These are phyloP conservation scores for Colletotrichum somersetense DNA, from an alignment of 2,329 filamentous ascomycete genomes.

Conservation along the genomic window DNA sequence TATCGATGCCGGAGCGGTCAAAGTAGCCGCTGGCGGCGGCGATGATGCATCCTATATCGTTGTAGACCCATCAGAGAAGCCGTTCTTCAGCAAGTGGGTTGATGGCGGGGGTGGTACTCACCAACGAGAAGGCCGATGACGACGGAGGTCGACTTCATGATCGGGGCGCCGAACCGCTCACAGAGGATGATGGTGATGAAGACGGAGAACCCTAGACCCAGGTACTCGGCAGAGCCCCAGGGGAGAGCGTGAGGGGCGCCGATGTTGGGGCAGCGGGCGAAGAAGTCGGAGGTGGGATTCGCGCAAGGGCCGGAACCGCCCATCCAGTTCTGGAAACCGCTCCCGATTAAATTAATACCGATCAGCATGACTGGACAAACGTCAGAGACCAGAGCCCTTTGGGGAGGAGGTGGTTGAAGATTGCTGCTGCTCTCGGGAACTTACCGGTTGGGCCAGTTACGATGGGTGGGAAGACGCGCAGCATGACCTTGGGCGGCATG, in stretches of 20 bases:
- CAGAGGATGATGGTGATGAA: conserved; percentile 84
- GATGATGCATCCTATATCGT: conserved; percentile 75
- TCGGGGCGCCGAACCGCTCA: conserved; percentile 83
- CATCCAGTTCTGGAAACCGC: conserved; percentile 82
- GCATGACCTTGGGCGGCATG: conserved; percentile 75
- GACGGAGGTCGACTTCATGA: conserved; percentile 86
- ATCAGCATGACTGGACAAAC: conserved; percentile 69
- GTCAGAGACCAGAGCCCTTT: neutral
- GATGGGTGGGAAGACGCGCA: conserved; percentile 83
- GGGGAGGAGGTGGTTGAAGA: neutral
- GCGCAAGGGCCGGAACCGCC: conserved; percentile 76
- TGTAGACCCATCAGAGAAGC: neutral
- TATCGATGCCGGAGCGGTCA: conserved; percentile 76
- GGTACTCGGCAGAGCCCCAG: conserved; percentile 84
- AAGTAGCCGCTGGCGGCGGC: conserved; percentile 85
- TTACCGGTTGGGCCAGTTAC: conserved; percentile 75
- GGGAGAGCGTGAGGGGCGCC: conserved; percentile 77
- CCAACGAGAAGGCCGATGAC: conserved; percentile 74
- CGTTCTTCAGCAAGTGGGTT: too few relatives aligned
- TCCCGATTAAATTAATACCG: conserved; percentile 78
- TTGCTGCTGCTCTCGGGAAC: conserved; percentile 58
- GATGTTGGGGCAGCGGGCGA: conserved; percentile 74
- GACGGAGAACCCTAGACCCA: conserved; percentile 83
- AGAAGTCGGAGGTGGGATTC: conserved; percentile 65
- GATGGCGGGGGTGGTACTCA: conserved; percentile 1